Base-by-base conservation (phyloP, 305 asterid genomes). In the Solanum hybrid region DNA sequence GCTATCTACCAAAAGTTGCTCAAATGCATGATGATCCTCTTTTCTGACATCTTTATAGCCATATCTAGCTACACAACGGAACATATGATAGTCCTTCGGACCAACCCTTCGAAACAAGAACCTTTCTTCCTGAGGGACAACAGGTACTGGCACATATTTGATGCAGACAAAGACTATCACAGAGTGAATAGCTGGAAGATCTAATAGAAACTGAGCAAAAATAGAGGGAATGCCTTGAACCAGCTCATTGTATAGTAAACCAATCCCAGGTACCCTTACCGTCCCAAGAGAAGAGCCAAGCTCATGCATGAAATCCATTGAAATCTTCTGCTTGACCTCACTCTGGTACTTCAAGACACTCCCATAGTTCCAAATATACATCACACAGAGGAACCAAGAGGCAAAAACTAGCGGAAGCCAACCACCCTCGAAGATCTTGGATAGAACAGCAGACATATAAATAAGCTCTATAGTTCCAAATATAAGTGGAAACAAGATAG, bases 211-310 rank as follows among this genome's bases (percentile, higher is more conserved):
- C 91, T 94, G 98, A 3, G 96, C 96, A 5, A 98, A 93, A 87
- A 98, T 96, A 4, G 98, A 96, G n/a, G 99, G 99, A 86, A 98
- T 91, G 4, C 99, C 99, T n/a, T 95, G 97, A 84, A 97, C 99
- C 3, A 98, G 95, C 94, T 98, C 99, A 42, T 97, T 98, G 93
- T 98, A 98, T 0, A 98, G 92, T 7, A 98, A 89, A 36, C 99
- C 99, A 18, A 98, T 96, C 29, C 99, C 99, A 0, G 99, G 99
- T 74, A 95, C 97, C 87, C 99, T 88, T 14, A 97, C 96, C 0
- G 98, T 93, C 33, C 99, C 99, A 4, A 98, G 96, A 31, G 97
- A 89, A 5, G 99, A 94, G 57, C 98, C 99, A 0, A 98, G 97
- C 64, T 96, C 98, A 13, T 89, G 93, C 98, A 98, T 92, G 4